phyloP scores from a whole-genome alignment of 805 yeast species.

The Hanseniaspora jakobsenii region DNA sequence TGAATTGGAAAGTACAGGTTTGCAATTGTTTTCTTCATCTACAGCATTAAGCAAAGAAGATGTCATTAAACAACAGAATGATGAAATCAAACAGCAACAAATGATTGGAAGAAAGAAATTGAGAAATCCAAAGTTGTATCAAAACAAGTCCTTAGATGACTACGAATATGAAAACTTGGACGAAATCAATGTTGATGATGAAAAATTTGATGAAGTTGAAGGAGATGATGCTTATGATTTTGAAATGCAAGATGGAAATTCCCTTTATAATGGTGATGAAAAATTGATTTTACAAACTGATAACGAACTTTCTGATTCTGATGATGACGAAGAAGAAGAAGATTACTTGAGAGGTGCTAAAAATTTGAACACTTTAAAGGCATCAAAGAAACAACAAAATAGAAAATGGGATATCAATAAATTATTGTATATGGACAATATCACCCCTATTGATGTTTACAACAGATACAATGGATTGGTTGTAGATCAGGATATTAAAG shows the following conservation, averaged over 20 bases:
- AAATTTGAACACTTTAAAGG: slow-evolving; percentile 34
- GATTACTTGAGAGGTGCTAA: slow-evolving; percentile 42
- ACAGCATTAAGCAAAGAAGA: slow-evolving; percentile 37
- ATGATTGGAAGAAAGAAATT: slow-evolving; percentile 53
- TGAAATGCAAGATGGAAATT: too few relatives aligned
- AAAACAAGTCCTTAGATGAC: slow-evolving; percentile 37
- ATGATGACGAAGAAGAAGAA: slow-evolving; percentile 28
- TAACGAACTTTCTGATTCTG: slow-evolving; percentile 36
- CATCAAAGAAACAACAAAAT: slow-evolving; percentile 31
- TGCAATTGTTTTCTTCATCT: slow-evolving; percentile 60
- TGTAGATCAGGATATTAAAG: slow-evolving; percentile 33
- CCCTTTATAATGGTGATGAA: slow-evolving; percentile 30
- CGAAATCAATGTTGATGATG: slow-evolving; percentile 36
- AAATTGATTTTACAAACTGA: slow-evolving; percentile 38
- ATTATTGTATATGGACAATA: slow-evolving; percentile 64
- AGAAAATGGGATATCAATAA: slow-evolving; percentile 71
- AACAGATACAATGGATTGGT: slow-evolving; percentile 56
- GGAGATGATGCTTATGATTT: slow-evolving; percentile 38
- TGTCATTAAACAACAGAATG: slow-evolving; percentile 28
- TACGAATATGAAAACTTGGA: slow-evolving; percentile 38
- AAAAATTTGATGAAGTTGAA: slow-evolving; percentile 32
- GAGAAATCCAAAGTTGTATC: slow-evolving; percentile 51
- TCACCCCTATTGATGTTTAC: slow-evolving; percentile 61
- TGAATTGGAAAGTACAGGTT: slow-evolving; percentile 53
- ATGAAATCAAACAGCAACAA: slow-evolving; percentile 25